Evolutionary conservation across 352 stramenopile genomes (phyloP), one percentile per base, ranked within the genome.

Genomic region (Globisporangium echinulatum): DNA sequence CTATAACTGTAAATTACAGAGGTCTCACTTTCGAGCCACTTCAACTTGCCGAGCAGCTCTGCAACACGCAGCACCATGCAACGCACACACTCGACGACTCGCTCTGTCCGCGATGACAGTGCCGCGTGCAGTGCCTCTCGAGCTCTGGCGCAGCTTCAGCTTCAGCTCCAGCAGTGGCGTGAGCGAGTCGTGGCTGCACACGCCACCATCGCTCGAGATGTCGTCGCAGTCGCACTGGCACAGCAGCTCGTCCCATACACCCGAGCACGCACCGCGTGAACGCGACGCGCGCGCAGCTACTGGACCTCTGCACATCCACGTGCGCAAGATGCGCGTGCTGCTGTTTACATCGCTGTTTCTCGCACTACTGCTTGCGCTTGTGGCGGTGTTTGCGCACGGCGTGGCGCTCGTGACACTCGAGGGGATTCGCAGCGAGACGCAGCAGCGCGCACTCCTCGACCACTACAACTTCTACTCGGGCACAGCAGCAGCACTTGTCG

Each of bases 401-500:
- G 67, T 79, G 0, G 47, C 61, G 0, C 52, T 79, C 14, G 61
- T 58, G 15, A 71, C 58, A 38, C 53, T 72, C 61, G 3, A 66
- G 62, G 38, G 58, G 58, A 33, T 56, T 48, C 4, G 44, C 67
- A 51, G 36, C 47, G 37, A 67, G 2, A 43, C 62, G 7, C 51
- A 67, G 5, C 37, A 61, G 17, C 51, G 44, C n/a, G 17, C 40
- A 8, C 55, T 72, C n/a, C 51, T 79, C 13, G 68, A 66, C n/a
- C 33, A 70, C 13, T 75, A 82, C 58, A 86, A 84, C 49, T 86
- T 86, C 17, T 83, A 81, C 53, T 70, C 75, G 10, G 76, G 72
- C 11, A 81, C 71, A 9, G 38, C 52, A 2, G 66, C 70, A 14
- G 62, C 70, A 3, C 49, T 79, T 7, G 38, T 77, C 4, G 64